Evolutionary conservation across 768 basidiomycete species (phyloP), one percentile per base, ranked within the genome.

Genomic region (Mycena venus): DNA sequence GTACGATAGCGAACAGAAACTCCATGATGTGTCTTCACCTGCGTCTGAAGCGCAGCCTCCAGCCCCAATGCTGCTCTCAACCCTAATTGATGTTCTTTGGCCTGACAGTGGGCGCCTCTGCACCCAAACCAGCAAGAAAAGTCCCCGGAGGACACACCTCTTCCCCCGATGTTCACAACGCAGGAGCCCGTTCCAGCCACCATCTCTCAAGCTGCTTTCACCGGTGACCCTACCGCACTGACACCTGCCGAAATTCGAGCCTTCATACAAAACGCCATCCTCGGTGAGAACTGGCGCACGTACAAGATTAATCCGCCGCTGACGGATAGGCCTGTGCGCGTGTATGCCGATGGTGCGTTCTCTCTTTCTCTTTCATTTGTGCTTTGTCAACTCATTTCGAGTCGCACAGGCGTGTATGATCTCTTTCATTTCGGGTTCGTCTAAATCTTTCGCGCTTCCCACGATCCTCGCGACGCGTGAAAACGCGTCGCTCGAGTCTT

Each of bases 241-340:
- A 91, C 92, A 0, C 83, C 89, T 0, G 92, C 92, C n/a, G 94
- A 97, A 75, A 95, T 98, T 73, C 93, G 92, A 76, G 87, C 86
- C 1, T 97, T 93, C 79, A 92, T 97, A 2, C 88, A 88, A 61
- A 89, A 87, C 34, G 95, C 94, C 1, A 94, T 99, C 56, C 90
- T 91, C 11, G 95, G 95, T n/a, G 91, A 90, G 68, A 78, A 88
- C 5, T 86, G 86, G 76, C 86, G 95, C 70, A 83, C 83, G 73
- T 99, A 97, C 88, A 94, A 89, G 82, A 95, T 97, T 80, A 97
- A 96, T 78, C 84, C 88, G n/a, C 96, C 98, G 0, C 95, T 97
- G 0, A 84, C 82, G 10, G 93, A 90, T 69, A 86, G 97, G 64
- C 95, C 96, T 2, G 90, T 98, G 8, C 89, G 98, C 69, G 87